Percentiles rank a stretch among this genome's conserved stretches.
phyloP scores from a whole-genome alignment of 306 rosid species.

The peach (Prunus persica) region Prunus_persica_NCBIv2 NC_034014.1:5897501-5898000 shows the following conservation, averaged over 20 bases:
- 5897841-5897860: not conserved
- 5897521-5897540: no score
- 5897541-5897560: no score
- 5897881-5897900: not conserved
- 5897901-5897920: not conserved
- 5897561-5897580: no score
- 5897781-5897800: not conserved
- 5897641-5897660: no score
- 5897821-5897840: not conserved
- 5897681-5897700: not conserved
- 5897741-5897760: not conserved
- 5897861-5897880: not conserved
- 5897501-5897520: no score
- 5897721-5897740: not conserved
- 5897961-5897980: conserved; percentile 14
- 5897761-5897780: not conserved
- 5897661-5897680: no score
- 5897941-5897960: conserved; percentile 3
- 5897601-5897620: no score
- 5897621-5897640: no score
- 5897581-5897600: no score
- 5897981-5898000: conserved; percentile 9
- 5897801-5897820: not conserved
- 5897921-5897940: not conserved
- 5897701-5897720: not conserved